A percentile compares a stretch with the other conserved stretches of the same genome.
Evolutionary conservation across 164 flowering plant genomes (phyloP).

Genomic region (Tetrastigma voinierianum): DNA sequence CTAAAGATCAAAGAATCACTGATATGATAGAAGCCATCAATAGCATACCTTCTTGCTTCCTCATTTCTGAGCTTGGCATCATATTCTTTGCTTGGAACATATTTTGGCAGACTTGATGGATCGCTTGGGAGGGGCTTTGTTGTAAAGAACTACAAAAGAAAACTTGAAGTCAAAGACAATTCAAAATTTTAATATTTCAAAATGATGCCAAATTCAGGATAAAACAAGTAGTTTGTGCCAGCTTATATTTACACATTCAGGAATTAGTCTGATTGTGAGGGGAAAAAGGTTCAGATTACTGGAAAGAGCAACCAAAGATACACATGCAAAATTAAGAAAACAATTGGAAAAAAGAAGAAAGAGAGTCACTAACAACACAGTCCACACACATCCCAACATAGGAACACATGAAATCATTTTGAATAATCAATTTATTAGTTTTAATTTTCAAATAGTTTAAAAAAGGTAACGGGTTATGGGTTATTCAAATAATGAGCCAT

Average conservation of each 20-base stretch:
- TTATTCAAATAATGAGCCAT: no score
- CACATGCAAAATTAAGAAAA: no score
- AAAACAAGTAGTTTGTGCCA: not conserved
- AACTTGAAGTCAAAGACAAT: not conserved
- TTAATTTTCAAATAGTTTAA: no score
- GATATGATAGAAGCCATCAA: not conserved
- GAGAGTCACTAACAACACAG: no score
- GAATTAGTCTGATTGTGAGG: not conserved
- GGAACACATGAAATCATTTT: no score
- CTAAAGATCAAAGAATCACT: not conserved
- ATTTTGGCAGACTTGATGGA: conserved; percentile 57
- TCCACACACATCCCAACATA: no score
- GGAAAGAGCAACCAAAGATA: not conserved
- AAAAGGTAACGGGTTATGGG: no score
- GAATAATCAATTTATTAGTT: no score
- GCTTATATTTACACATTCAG: not conserved
- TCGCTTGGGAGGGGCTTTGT: conserved; percentile 56
- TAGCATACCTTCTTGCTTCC: conserved; percentile 50
- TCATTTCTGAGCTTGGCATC: conserved; percentile 52
- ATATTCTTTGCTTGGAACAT: conserved; percentile 63
- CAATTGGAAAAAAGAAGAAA: no score
- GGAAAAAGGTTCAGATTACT: not conserved
- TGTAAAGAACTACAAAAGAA: conserved; percentile 45
- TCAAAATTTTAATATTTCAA: not conserved
- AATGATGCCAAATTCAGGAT: not conserved